Percentiles rank a stretch among this genome's conserved stretches.
Evolutionary conservation across 2,329 filamentous ascomycete genomes (phyloP).

Genomic region (Incumbomyces lentus): DNA sequence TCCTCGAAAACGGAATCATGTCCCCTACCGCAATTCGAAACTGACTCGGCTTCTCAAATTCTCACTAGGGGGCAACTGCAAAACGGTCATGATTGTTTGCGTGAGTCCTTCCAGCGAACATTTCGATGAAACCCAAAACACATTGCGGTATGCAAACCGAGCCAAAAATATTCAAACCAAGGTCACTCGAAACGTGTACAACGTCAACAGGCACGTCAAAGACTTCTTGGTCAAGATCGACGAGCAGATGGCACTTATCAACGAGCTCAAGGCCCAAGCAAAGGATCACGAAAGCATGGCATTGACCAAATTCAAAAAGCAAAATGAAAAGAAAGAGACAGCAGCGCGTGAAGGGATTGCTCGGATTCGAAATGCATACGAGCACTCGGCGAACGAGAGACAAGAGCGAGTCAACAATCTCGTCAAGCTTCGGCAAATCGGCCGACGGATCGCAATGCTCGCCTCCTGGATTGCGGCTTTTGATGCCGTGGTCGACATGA

Average conservation of each 20-base stretch:
- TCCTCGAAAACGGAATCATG: conserved; percentile 78
- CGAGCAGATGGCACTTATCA: conserved; percentile 94
- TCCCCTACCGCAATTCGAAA: conserved; percentile 96
- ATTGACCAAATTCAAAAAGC: conserved; percentile 83
- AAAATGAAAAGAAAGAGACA: conserved; percentile 70
- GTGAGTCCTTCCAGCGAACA: conserved; percentile 93
- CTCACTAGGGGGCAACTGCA: conserved; percentile 93
- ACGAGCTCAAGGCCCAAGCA: conserved; percentile 85
- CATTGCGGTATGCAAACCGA: conserved; percentile 88
- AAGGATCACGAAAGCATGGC: conserved; percentile 75
- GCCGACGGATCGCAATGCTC: conserved; percentile 75
- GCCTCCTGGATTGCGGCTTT: conserved; percentile 90
- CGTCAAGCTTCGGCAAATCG: conserved; percentile 71
- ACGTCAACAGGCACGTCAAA: conserved; percentile 97
- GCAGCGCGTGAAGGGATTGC: conserved; percentile 67
- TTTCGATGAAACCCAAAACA: conserved; percentile 98
- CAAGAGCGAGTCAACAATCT: conserved; percentile 68
- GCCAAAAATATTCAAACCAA: conserved; percentile 99
- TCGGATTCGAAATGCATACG: conserved; percentile 72
- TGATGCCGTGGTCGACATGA: conserved; percentile 64
- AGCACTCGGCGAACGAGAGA: conserved; percentile 66
- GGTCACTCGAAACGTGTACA: conserved; percentile 97
- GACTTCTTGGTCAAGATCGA: conserved; percentile 99
- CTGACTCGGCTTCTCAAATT: conserved; percentile 93
- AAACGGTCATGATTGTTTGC: conserved; percentile 99